Conservation (phyloP, 2,329 filamentous ascomycete genomes). For the Claviceps sorghi region DNA sequence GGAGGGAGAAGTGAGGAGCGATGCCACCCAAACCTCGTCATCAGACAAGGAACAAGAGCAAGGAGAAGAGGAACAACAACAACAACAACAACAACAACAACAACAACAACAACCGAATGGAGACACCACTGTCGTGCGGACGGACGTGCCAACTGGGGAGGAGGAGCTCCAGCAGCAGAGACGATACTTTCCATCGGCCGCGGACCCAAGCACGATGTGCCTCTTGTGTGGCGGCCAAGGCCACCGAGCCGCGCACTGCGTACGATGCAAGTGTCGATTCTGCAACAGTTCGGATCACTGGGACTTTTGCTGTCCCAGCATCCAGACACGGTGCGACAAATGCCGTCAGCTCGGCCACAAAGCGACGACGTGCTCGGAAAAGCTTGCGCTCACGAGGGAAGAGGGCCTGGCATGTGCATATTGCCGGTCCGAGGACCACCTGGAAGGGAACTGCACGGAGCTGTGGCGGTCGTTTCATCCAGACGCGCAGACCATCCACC, state of each 20-base stretch:
- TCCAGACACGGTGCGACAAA: constrained; percentile 35
- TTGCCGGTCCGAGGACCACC: constrained; percentile 41
- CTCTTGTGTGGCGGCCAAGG: constrained; percentile 34
- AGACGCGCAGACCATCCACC: constrained; percentile 24
- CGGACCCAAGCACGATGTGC: constrained; percentile 30
- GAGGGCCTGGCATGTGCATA: constrained; percentile 45
- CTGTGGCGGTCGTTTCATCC: constrained; percentile 45
- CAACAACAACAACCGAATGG: not conserved
- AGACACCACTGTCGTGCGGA: constrained; percentile 6
- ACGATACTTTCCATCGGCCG: constrained; percentile 37
- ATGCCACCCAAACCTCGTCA: not conserved
- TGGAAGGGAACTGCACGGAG: constrained; percentile 43
- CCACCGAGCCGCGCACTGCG: constrained; percentile 32
- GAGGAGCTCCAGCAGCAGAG: constrained; percentile 25
- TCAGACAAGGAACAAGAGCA: not conserved
- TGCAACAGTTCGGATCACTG: constrained; percentile 33
- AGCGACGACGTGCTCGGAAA: constrained; percentile 36
- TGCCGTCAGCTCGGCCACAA: constrained; percentile 50
- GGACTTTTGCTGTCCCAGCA: constrained; percentile 34
- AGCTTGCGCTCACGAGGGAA: constrained; percentile 34
- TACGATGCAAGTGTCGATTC: constrained; percentile 30
- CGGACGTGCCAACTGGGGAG: constrained; percentile 14
- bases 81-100: not conserved
- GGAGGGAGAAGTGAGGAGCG: constrained; percentile 1
- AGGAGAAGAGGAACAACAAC: not conserved